Evolutionary conservation across 2,329 filamentous ascomycete genomes (phyloP).

Genomic region (Neofusicoccum parvum): DNA sequence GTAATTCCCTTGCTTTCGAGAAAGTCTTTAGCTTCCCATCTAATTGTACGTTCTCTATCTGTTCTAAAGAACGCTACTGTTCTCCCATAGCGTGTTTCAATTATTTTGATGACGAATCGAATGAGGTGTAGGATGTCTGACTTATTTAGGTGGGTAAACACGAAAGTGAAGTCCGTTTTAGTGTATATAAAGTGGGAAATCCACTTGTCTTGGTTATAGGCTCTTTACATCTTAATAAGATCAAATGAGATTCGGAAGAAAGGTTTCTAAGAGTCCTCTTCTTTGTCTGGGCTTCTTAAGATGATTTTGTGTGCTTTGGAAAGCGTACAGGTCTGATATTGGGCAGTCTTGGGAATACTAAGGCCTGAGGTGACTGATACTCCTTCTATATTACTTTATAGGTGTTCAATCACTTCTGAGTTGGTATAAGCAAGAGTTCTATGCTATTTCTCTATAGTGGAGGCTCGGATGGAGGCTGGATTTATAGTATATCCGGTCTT

Average conservation of each 20-base stretch:
- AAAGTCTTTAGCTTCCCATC: background rate
- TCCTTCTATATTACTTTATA: background rate
- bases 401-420: background rate
- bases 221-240: background rate
- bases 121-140: background rate
- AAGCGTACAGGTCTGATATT: background rate
- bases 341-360: background rate
- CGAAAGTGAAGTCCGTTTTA: background rate
- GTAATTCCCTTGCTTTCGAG: background rate
- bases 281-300: background rate
- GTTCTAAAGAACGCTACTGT: background rate
- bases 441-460: background rate
- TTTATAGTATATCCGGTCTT: background rate
- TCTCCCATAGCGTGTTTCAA: background rate
- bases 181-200: background rate
- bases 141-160: background rate
- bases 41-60: background rate
- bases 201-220: background rate
- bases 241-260: slow-evolving; percentile 2
- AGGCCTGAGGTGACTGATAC: background rate
- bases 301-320: background rate
- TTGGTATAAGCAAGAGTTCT: background rate
- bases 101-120: background rate
- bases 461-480: background rate
- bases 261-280: background rate